Base-by-base conservation (phyloP, 345 rosid species). In the Boechera retrofracta region DNA sequence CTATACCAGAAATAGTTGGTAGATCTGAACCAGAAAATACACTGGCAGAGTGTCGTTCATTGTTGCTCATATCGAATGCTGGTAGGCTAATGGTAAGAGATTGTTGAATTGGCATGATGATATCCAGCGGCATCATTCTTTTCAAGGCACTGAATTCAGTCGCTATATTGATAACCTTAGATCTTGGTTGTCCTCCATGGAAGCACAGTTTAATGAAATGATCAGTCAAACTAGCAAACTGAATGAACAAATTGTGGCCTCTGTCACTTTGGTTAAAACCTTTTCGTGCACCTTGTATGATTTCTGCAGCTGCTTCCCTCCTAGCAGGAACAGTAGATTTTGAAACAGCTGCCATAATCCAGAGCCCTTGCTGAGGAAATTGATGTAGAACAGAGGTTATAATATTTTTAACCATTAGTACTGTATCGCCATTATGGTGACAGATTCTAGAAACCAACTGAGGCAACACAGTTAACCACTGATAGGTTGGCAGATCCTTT, bases 261-360 rank as follows among this genome's bases (percentile, higher is more conserved):
- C 82, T 82, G 61, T 86, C 89, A 83, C 91, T 91, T 47, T 87
- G 95, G 78, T 72, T 72, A 66, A 88, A 88, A 61, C 90, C 94
- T 80, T 88, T 95, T 44, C 88, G 84, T 53, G 99, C 99, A 59
- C 89, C 89, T 69, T 92, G 94, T 80, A 95, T 85, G 81, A 95
- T 95, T 82, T 90, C 94, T 62, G 96, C 91, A 80, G 99, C 91
- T 71, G 98, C 98, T 75, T 90, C 96, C 77, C 91, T 83, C 80
- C 96, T 92, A n/a, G 98, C 88, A 66, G 96, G 90, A 64, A 94
- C 91, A 18, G 93, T 85, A 72, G 98, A 94, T 81, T 94, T 94
- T 70, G 98, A 90, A 73, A 94, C 98, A 56, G 98, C 98, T 64
- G 98, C 98, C 97, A 87, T 92, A 67, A 90, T 89, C 98, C 97